Evolutionary conservation across 2,329 filamentous ascomycete species (phyloP), one percentile per base, ranked within the genome.

Genomic region (Pseudogymnoascus sp.): DNA sequence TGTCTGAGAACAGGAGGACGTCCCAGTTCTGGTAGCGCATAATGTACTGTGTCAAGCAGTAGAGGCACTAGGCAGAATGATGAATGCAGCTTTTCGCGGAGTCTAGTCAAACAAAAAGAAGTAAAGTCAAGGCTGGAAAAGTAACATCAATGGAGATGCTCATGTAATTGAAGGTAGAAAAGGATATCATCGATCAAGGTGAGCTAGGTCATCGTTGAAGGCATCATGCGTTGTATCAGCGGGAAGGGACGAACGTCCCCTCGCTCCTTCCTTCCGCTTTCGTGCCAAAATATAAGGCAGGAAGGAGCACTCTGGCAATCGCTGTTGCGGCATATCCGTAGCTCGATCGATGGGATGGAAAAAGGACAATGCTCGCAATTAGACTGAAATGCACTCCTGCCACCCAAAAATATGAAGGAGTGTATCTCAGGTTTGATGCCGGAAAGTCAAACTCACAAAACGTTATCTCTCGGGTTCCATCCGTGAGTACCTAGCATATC

Each of bases 1-100:
- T 75, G 14, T 78, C 77, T 0, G 90, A 87, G 72, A 95, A 95
- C 65, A 95, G 79, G 45, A 95, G 83, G 62, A 94, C 83, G 70
- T 96, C 91, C 91, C 91, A 95, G 70, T 91, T 86, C 68, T 91
- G 83, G 79, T 89, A 95, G 64, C 91, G 86, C 91, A 96, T 95
- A 65, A 69, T 80, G 74, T 39, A 43, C 14, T 33, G 12, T 60
- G 6, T 37, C 21, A 8, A 60, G 19, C 33, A 60, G 19, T 21
- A 4, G n/a, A 33, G 16, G 16, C 11, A 11, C 19, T 39, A 19
- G 16, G 10, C 49, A 21, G n/a, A 55, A 14, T 55, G 29, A 55
- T 33, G n/a, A 33, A 33, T 33, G 29, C 26, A 55, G 49, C 49
- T 55, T 33, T 4, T 16, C 2, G 26, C 49, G n/a, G 33, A n/a